phyloP scores from a whole-genome alignment of 2,329 filamentous ascomycete genomes.

The Aspergillus texensis region DNA sequence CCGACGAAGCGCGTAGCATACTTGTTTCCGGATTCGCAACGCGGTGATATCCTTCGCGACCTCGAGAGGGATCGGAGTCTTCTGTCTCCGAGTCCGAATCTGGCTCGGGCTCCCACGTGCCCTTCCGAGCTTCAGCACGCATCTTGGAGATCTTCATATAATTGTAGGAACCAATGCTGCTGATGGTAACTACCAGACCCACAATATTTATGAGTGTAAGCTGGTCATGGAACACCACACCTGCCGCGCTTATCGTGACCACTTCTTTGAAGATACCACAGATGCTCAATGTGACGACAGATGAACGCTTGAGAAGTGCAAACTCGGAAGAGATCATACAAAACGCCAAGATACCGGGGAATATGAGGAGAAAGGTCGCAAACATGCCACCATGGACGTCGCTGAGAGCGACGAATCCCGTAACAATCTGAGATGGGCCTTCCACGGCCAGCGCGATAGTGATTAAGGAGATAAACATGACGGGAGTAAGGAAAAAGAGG shows the following conservation, averaged over 20 bases:
- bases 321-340: slow-evolving; percentile 97
- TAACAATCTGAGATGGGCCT: slow-evolving; percentile 68
- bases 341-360: slow-evolving; percentile 89
- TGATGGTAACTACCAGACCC: slow-evolving; percentile 84
- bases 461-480: slow-evolving; percentile 88
- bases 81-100: slow-evolving; percentile 33
- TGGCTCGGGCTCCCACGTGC: slow-evolving; percentile 33
- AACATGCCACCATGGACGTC: slow-evolving; percentile 68
- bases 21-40: slow-evolving; percentile 28
- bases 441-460: slow-evolving; percentile 84
- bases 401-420: slow-evolving; percentile 66
- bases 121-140: slow-evolving; percentile 69
- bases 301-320: slow-evolving; percentile 89
- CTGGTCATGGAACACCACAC: slow-evolving; percentile 83
- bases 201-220: slow-evolving; percentile 85
- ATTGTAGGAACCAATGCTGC: slow-evolving; percentile 87
- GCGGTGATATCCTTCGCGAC: slow-evolving; percentile 29
- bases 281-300: slow-evolving; percentile 92
- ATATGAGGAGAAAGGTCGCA: slow-evolving; percentile 75
- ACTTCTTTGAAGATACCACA: slow-evolving; percentile 99
- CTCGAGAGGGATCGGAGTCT: slow-evolving; percentile 26
- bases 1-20: slow-evolving; percentile 21
- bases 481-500: slow-evolving; percentile 94
- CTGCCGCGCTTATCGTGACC: slow-evolving; percentile 87
- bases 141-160: slow-evolving; percentile 92